phyloP scores from a whole-genome alignment of 2,329 filamentous ascomycete species.

The Phaeosphaeriaceae sp. region DNA sequence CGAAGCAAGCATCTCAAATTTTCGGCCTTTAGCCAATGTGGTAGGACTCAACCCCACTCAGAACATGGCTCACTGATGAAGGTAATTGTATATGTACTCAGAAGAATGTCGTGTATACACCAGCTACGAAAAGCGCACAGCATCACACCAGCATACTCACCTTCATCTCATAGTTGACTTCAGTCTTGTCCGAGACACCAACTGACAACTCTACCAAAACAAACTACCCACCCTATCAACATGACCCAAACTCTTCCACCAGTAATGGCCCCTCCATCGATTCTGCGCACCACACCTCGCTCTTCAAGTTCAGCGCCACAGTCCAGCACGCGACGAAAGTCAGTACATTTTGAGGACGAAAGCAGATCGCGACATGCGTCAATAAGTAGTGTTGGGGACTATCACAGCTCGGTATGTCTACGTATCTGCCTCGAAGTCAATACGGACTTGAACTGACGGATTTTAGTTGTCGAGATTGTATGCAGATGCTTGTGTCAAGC shows the following conservation, averaged over 20 bases:
- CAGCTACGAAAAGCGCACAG: not conserved
- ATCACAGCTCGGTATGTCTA: conserved; percentile 1
- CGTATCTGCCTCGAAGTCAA: not conserved
- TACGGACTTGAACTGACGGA: not conserved
- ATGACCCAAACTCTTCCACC: not conserved
- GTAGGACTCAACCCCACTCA: not conserved
- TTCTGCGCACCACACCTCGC: not conserved
- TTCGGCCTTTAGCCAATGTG: not conserved
- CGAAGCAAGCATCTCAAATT: not conserved
- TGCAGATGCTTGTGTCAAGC: not conserved
- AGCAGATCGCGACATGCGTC: not conserved
- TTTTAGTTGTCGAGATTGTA: not conserved
- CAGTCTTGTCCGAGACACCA: no score
- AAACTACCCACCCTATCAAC: not conserved
- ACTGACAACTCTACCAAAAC: not conserved
- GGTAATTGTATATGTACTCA: not conserved
- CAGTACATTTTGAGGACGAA: not conserved
- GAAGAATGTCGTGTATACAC: not conserved
- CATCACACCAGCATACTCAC: not conserved
- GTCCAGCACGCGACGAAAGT: not conserved
- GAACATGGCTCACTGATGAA: not conserved
- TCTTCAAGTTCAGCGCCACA: not conserved
- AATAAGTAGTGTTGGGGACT: not conserved
- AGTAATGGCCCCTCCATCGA: not conserved
- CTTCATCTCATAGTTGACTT: not conserved